Base-by-base conservation (phyloP, 768 basidiomycete genomes). In the Pulveroboletus sp. region DNA sequence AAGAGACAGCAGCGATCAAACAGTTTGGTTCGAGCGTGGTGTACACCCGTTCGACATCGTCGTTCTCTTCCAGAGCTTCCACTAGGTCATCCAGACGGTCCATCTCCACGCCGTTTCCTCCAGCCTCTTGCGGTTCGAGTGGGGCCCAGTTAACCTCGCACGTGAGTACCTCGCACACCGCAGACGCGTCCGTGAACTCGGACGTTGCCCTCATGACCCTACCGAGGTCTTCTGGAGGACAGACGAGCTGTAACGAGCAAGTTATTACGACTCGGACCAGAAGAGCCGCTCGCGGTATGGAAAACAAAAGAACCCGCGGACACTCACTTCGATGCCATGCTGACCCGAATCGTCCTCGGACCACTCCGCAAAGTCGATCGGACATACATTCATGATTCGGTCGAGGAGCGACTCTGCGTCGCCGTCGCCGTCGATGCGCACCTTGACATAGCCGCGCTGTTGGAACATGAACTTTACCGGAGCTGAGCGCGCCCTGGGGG, bases 391-490 rank as follows among this genome's bases (percentile, higher is more conserved):
- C 45, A 79, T 57, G 17, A 73, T 73, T 13, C 50, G 49, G 20
- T 78, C 74, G 40, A 79, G 62, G 8, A 80, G 61, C 31, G 45
- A 37, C 22, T 64, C 51, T 51, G 70, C 65, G 20, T 65, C 65
- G 47, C 66, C 62, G 17, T 69, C 68, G 10, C 66, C 62, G 17
- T 69, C 68, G 10, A 77, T 50, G 14, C 71, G 58, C 16, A 82
- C 71, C 47, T 69, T 73, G 29, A 86, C 73, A 46, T 71, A 71
- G 16, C 83, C 85, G 60, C 73, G 70, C 24, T 78, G 73, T 49
- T 72, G 68, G 57, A 86, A 86, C 74, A 85, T 78, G 61, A 79
- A 86, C 53, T 76, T 78, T 22, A 86, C 83, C 0, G 83, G 77
- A 3, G 85, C 72, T 32, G 81, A 68, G 31, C 78, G 82, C 30